phyloP scores from a whole-genome alignment of 2,329 filamentous ascomycete species.

The Albifimbria verrucaria region DNA sequence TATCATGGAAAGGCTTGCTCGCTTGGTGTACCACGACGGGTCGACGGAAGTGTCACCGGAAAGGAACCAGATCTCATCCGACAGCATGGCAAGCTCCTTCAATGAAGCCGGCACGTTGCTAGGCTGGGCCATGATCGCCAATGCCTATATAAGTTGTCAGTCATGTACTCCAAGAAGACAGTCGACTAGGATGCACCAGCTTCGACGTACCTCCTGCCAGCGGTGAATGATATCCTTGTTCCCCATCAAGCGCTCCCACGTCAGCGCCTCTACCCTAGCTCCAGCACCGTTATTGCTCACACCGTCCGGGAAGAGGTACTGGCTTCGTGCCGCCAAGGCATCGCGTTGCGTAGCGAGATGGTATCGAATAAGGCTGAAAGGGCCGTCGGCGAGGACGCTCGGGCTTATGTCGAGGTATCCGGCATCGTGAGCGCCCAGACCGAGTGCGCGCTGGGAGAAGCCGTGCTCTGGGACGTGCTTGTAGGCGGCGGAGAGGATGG shows the following conservation, averaged over 20 bases:
- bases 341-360: slow-evolving; percentile 68
- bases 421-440: slow-evolving; percentile 74
- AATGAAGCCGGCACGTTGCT: slow-evolving; percentile 73
- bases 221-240: slow-evolving; percentile 70
- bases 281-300: slow-evolving; percentile 43
- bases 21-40: slow-evolving; percentile 77
- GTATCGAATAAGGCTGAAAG: slow-evolving; percentile 78
- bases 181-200: neutral
- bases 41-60: slow-evolving; percentile 81
- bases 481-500: slow-evolving; percentile 80
- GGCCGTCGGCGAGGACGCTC: slow-evolving; percentile 74
- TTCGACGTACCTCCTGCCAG: slow-evolving; percentile 74
- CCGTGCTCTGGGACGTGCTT: slow-evolving; percentile 75
- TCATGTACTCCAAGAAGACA: neutral
- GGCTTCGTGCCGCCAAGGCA: slow-evolving; percentile 45
- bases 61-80: slow-evolving; percentile 91
- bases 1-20: slow-evolving; percentile 51
- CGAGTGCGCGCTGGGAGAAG: slow-evolving; percentile 73
- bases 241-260: slow-evolving; percentile 72
- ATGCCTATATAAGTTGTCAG: slow-evolving; percentile 52
- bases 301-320: slow-evolving; percentile 35
- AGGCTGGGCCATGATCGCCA: slow-evolving; percentile 86
- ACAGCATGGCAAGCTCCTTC: slow-evolving; percentile 72
- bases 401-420: slow-evolving; percentile 85
- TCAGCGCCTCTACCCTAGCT: slow-evolving; percentile 65